phyloP scores from a whole-genome alignment of 139 green algal genomes.

The Spirogloea muscicola region DNA sequence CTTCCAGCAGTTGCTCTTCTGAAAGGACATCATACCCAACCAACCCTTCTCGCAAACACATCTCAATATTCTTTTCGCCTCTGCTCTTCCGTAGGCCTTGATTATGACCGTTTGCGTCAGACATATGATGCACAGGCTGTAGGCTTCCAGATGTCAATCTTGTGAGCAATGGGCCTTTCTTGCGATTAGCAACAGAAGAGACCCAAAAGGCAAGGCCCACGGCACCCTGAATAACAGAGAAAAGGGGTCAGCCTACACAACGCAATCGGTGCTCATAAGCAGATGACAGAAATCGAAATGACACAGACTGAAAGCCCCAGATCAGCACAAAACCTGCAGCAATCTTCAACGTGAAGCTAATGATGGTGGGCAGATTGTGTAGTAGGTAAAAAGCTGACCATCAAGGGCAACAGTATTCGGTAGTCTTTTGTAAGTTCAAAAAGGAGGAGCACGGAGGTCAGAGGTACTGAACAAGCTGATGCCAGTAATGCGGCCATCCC shows the following conservation, averaged over 20 bases:
- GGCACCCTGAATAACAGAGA: no score
- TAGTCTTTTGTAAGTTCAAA: conserved; percentile 79
- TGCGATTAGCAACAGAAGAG: conserved; percentile 37
- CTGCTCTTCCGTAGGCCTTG: not conserved
- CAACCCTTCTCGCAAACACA: conserved; percentile 4
- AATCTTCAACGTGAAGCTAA: no score
- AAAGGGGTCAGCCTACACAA: no score
- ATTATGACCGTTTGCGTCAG: not conserved
- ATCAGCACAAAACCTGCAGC: no score
- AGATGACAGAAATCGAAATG: no score
- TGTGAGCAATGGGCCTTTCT: not conserved
- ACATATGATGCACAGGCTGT: not conserved
- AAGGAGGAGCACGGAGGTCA: conserved; percentile 63
- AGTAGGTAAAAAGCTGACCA: no score
- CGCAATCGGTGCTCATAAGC: no score
- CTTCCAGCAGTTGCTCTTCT: conserved; percentile 32
- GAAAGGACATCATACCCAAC: not conserved
- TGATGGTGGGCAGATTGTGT: no score
- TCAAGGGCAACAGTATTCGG: conserved; percentile 66
- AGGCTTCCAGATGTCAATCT: not conserved
- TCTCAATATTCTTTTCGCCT: not conserved
- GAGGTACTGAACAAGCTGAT: conserved; percentile 46
- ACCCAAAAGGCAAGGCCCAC: conserved; percentile 46
- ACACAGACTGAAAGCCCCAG: no score
- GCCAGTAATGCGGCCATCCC: conserved; percentile 73